Conservation (phyloP, 257 asterid genomes). For the Solanum ahanhuiri region DNA sequence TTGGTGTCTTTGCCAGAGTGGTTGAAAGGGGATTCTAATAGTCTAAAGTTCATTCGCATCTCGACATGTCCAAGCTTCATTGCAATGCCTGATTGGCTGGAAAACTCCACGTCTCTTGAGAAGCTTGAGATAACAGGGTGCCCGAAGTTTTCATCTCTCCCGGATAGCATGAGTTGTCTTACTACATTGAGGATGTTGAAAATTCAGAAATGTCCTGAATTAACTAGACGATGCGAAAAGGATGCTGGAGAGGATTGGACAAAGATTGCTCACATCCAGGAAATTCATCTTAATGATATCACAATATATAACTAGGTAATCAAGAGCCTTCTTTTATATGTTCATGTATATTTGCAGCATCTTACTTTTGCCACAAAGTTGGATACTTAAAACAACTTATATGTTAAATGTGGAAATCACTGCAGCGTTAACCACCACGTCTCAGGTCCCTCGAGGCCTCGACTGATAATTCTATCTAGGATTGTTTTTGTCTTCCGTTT, state of each 20-base stretch:
- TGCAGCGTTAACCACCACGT: neutral
- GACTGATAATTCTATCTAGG: neutral
- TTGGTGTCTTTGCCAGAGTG: neutral
- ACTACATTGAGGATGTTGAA: neutral
- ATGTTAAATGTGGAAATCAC: neutral
- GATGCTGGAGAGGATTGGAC: constrained; percentile 7
- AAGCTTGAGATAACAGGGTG: neutral
- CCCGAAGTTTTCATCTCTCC: neutral
- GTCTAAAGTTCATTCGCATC: constrained; percentile 1
- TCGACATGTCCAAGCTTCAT: neutral
- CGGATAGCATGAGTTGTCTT: neutral
- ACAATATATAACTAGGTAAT: neutral
- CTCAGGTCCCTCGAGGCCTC: neutral
- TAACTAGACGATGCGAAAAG: neutral
- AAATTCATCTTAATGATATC: constrained; percentile 1
- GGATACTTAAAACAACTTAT: neutral
- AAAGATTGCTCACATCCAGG: constrained; percentile 4
- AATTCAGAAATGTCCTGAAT: neutral
- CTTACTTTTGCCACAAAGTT: neutral
- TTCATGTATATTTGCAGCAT: neutral
- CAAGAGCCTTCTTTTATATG: neutral
- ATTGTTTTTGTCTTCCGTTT: neutral
- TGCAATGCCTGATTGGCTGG: neutral
- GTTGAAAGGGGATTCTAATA: neutral
- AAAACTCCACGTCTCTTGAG: neutral